Evolutionary conservation across 768 basidiomycete genomes (phyloP), one percentile per base, ranked within the genome.

Genomic region (Amylocystis lapponica): DNA sequence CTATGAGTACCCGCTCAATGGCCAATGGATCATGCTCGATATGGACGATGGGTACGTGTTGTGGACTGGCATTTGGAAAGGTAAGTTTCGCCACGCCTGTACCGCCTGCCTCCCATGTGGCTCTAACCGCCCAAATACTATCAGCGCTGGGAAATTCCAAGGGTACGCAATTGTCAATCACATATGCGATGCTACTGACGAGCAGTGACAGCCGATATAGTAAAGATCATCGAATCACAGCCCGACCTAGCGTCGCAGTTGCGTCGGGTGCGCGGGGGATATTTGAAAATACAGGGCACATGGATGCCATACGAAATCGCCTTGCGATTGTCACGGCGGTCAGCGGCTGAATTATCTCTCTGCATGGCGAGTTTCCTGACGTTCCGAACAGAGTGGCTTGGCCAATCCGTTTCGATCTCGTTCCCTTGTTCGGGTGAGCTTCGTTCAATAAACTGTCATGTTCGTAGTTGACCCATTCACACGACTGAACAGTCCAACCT

Each of bases 301-400:
- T 93, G 90, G 90, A 86, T 92, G 81, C 89, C 89, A 26, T 92
- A 86, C 64, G 89, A 92, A 83, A 82, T 88, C 43, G 88, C 89
- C 11, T 74, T 89, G 44, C 76, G 80, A 43, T 66, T 91, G 31
- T 82, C 88, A 45, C 77, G 89, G 56, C 78, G 88, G 87, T 90
- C 49, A 45, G 79, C 68, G 34, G 13, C 4, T 43, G 32, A 2
- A 33, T 9, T 42, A 11, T 19, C 23, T 10, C 21, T n/a, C n/a
- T n/a, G n/a, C n/a, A n/a, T 36, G 30, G 34, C 41, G 14, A 49
- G 23, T 29, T 12, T 49, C 22, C 31, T 43, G 29, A 41, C 37
- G 25, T 27, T 10, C 39, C 36, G 45, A n/a, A n/a, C 58, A 89
- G 90, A 52, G 89, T 92, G 23, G 90, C 89, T 3, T 93, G 86